Evolutionary conservation across 2,329 filamentous ascomycete species (phyloP), one percentile per base, ranked within the genome.

Genomic region (Leptographium flavum): DNA sequence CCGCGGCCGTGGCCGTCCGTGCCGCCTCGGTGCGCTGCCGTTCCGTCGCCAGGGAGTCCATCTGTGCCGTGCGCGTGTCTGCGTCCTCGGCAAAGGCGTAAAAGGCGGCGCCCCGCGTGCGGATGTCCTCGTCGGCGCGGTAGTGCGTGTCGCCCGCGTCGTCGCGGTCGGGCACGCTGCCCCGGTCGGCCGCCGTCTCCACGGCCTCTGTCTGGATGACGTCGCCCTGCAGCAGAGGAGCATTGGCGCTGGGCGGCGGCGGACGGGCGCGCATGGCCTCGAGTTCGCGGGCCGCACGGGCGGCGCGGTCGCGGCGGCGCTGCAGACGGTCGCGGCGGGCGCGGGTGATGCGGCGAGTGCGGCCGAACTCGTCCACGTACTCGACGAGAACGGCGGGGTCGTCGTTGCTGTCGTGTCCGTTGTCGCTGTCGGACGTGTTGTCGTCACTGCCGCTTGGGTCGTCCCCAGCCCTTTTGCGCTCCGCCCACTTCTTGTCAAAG

Each of bases 401-500:
- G 60, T 96, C 90, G 45, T 82, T 74, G 59, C 86, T 93, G 53
- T 94, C 87, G 19, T 83, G n/a, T n/a, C n/a, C 61, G 44, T 87
- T 81, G 25, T 71, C 67, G 38, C 67, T 63, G 39, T 66, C 65
- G 22, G 56, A 52, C 53, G 59, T 64, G 52, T 57, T 47, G 4
- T 54, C 62, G 2, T 60, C 62, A 5, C 65, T 55, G 46, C 56
- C 54, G n/a, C 65, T 80, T 50, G n/a, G n/a, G n/a, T 39, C 46
- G 33, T 23, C 40, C 7, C 7, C 37, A n/a, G n/a, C 27, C 77
- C 52, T 83, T 81, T 79, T 68, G 22, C 68, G 66, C 57, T 94
- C 85, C 0, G 83, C 87, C 88, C 92, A 96, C 65, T 96, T 98
- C 49, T 82, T 73, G 63, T 96, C 92, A 61, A 98, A 98, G 64